These are phyloP conservation scores for Lentinula sp. DNA, from an alignment of 768 basidiomycete species.

Conservation along the genomic window DNA sequence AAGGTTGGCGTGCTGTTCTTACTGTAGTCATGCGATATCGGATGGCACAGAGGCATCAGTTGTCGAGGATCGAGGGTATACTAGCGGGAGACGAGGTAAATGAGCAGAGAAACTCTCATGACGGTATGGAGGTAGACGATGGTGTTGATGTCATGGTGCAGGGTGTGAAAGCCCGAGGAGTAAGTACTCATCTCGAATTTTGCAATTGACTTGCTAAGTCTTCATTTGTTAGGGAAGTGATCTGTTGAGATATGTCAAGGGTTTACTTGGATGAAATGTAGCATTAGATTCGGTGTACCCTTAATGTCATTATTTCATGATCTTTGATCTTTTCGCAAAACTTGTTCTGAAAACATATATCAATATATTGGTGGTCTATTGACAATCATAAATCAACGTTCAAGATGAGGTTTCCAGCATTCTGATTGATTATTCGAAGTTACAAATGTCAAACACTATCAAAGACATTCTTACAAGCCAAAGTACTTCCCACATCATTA, in stretches of 20 bases:
- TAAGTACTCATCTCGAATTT: conserved; percentile 19
- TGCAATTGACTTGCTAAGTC: not conserved
- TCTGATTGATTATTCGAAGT: too few species aligned
- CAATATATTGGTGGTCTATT: too few species aligned
- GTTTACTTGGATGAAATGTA: conserved; percentile 42
- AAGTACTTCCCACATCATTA: conserved; percentile 8
- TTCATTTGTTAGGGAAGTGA: conserved; percentile 51
- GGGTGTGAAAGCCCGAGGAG: conserved; percentile 70
- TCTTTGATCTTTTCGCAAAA: too few species aligned
- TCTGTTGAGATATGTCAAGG: conserved; percentile 66
- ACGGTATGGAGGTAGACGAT: conserved; percentile 32
- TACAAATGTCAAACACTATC: too few species aligned
- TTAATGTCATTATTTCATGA: too few species aligned
- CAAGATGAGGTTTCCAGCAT: too few species aligned
- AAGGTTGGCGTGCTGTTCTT: conserved; percentile 82
- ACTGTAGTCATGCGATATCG: conserved; percentile 63
- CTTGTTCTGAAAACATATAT: too few species aligned
- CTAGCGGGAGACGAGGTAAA: not conserved
- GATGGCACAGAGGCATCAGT: conserved; percentile 44
- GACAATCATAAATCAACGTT: too few species aligned
- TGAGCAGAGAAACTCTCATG: conserved; percentile 12
- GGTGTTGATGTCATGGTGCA: conserved; percentile 69
- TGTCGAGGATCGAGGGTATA: not conserved
- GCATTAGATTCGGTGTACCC: not conserved
- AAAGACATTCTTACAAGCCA: too few species aligned